These are phyloP conservation scores for Thelonectria blattea DNA, from an alignment of 2,329 filamentous ascomycete genomes.

Conservation along the genomic window DNA sequence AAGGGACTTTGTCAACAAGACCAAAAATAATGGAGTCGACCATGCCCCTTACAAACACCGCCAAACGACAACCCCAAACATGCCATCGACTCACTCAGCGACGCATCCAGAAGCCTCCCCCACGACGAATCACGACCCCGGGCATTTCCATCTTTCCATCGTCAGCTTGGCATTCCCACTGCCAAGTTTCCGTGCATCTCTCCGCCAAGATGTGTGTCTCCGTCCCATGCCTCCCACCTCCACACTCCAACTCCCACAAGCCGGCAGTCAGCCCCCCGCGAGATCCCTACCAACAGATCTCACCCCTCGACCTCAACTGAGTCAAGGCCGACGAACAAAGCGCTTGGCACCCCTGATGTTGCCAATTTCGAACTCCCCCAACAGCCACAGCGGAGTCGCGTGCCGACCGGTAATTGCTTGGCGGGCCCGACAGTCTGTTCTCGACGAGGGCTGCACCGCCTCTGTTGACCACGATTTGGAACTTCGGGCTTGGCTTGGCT, in stretches of 20 bases:
- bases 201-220: conserved; percentile 19
- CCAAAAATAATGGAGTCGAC: too few relatives aligned
- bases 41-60: background rate
- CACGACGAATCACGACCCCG: background rate
- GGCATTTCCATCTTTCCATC: background rate
- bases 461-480: background rate
- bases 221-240: background rate
- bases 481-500: background rate
- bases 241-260: background rate
- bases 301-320: too few relatives aligned
- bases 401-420: conserved; percentile 1
- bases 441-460: background rate
- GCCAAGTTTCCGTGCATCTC: conserved; percentile 17
- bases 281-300: background rate
- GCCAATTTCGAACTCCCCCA: background rate
- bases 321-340: background rate
- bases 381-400: background rate
- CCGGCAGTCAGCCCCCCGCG: background rate
- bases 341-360: background rate
- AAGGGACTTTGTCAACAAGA: too few relatives aligned
- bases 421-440: conserved; percentile 3
- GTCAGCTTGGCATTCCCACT: background rate
- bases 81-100: too few relatives aligned
- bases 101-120: background rate
- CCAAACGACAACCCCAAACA: background rate